Evolutionary conservation across 2,329 filamentous ascomycete species (phyloP).

Genomic region (Alternaria tenuissima): DNA sequence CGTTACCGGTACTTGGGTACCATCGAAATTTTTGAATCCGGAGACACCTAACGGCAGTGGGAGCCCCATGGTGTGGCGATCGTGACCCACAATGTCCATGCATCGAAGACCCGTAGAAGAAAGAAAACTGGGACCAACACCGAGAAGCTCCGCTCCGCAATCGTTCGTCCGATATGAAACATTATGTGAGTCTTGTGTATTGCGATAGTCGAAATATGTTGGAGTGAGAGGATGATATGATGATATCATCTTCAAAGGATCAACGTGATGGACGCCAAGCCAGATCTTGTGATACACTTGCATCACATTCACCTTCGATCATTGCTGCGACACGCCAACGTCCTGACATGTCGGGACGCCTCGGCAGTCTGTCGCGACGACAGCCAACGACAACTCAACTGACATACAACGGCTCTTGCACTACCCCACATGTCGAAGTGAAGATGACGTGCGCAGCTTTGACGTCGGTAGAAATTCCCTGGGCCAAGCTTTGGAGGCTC

Average conservation of each 20-base stretch:
- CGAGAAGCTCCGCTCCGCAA: neutral
- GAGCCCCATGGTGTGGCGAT: constrained; percentile 4
- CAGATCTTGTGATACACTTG: neutral
- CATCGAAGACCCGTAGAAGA: constrained; percentile 14
- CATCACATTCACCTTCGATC: constrained; percentile 7
- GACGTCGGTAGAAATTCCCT: constrained; percentile 6
- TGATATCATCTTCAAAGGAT: neutral
- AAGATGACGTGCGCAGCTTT: constrained; percentile 13
- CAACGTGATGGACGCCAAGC: neutral
- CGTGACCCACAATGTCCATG: constrained; percentile 9
- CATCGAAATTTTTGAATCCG: neutral
- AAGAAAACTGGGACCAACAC: constrained; percentile 1
- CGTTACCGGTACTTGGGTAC: neutral
- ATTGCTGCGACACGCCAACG: neutral
- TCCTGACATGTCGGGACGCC: neutral
- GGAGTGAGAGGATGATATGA: neutral
- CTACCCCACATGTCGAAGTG: constrained; percentile 6
- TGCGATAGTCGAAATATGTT: neutral
- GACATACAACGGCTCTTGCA: neutral
- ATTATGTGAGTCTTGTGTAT: neutral
- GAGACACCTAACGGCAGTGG: neutral
- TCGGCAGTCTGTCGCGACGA: neutral
- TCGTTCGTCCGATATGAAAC: neutral
- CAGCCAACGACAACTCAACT: neutral
- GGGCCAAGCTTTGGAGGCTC: constrained; percentile 14